Base-by-base conservation (phyloP, 148 eudicot genomes). In the Chenopodium berlandieri region DNA sequence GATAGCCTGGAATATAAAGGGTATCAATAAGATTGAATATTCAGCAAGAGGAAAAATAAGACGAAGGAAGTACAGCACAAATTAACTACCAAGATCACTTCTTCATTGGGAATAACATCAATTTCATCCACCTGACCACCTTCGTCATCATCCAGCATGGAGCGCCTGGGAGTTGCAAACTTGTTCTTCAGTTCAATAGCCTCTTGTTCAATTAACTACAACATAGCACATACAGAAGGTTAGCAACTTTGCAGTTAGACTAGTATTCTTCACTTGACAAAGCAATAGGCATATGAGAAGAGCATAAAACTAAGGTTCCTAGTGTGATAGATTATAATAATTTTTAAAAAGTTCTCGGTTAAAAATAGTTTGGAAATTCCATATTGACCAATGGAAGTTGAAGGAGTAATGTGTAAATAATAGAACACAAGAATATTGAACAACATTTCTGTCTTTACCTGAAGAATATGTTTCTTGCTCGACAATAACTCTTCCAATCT, bases 51-150 rank as follows among this genome's bases (percentile, higher is more conserved):
- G 54, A 7, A 50, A 70, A 23, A 73, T 32, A 62, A 19, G 11
- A 58, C n/a, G 54, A 54, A 65, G 17, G 50, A 25, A 65, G 40
- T 10, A 16, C 60, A 32, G 58, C 1, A 22, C 3, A 22, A 64
- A 34, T 37, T 75, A 60, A 67, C 77, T 91, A 92, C 99, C 99
- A 96, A 81, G 68, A 96, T 88, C 87, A 96, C 90, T 83, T 96
- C 99, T 76, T 96, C 99, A 80, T 96, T 96, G 37, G 99, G 99
- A 81, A 96, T 94, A 65, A 96, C 89, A 81, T 96, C 99, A 62
- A 96, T 91, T 16, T 96, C 99, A 52, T 94, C 99, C 82, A 96
- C 94, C 72, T 85, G 82, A 34, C 99, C 98, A 80, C 86, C 81
- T 79, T 91, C 98, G 75, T 90, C 78, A 79, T 94, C 99, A 86